These are phyloP conservation scores for Penicillium sp. DNA, from an alignment of 2,329 filamentous ascomycete genomes.

Conservation along the genomic window DNA sequence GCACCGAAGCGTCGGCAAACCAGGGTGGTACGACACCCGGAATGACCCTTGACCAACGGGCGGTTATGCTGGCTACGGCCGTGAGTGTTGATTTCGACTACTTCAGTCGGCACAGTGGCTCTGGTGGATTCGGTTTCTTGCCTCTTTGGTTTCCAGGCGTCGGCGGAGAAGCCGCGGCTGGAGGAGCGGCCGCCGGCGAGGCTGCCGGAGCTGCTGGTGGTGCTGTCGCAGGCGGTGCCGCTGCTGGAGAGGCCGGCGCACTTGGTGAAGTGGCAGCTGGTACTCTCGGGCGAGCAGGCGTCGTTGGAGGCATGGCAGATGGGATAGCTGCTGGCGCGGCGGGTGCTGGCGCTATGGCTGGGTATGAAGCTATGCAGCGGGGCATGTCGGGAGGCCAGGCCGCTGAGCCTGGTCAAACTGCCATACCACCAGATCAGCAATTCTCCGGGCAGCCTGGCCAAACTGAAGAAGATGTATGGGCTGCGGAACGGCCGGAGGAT, in stretches of 20 bases:
- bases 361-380: conserved; percentile 64
- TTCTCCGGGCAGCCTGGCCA: conserved; percentile 22
- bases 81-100: conserved; percentile 69
- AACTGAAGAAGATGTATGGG: conserved; percentile 33
- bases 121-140: conserved; percentile 52
- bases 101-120: conserved; percentile 62
- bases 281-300: conserved; percentile 35
- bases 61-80: conserved; percentile 67
- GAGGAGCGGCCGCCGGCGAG: conserved; percentile 42
- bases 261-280: conserved; percentile 26
- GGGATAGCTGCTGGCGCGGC: conserved; percentile 49
- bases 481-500: conserved; percentile 25
- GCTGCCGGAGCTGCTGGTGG: conserved; percentile 40
- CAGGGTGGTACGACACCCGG: conserved; percentile 40
- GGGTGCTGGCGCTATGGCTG: conserved; percentile 62
- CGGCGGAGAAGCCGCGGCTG: conserved; percentile 45
- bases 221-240: conserved; percentile 36
- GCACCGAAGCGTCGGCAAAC: conserved; percentile 37
- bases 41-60: conserved; percentile 67
- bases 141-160: conserved; percentile 55
- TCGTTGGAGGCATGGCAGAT: conserved; percentile 43
- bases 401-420: conserved; percentile 22
- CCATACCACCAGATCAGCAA: conserved; percentile 19
- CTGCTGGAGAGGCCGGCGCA: conserved; percentile 42
- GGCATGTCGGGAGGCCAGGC: conserved; percentile 42